These are phyloP conservation scores for Pleurotus pulmonarius DNA, from an alignment of 768 basidiomycete genomes.

Conservation along the genomic window DNA sequence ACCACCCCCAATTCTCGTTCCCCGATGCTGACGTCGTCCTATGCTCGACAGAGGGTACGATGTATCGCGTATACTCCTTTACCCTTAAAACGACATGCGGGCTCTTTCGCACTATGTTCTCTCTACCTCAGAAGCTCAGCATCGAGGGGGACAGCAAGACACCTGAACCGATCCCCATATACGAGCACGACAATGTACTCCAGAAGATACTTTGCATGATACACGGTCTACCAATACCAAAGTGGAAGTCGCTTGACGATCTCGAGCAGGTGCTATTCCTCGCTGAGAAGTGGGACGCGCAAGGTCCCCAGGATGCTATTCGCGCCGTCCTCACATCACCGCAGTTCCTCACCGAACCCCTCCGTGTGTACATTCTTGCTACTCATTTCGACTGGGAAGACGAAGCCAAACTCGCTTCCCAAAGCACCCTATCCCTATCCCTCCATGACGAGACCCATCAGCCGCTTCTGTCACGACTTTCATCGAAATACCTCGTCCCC, in stretches of 20 bases:
- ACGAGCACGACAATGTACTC: slow-evolving; percentile 41
- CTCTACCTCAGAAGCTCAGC: slow-evolving; percentile 15
- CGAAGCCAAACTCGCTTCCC: slow-evolving; percentile 53
- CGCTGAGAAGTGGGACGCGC: slow-evolving; percentile 72
- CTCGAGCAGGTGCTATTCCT: slow-evolving; percentile 53
- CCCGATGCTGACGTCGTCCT: slow-evolving; percentile 38
- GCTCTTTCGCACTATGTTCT: slow-evolving; percentile 58
- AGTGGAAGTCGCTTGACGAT: slow-evolving; percentile 45
- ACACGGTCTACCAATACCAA: slow-evolving; percentile 47
- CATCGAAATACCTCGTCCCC: slow-evolving; percentile 47
- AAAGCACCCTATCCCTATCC: slow-evolving; percentile 53
- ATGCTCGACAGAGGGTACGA: slow-evolving; percentile 34
- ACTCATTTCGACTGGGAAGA: slow-evolving; percentile 60
- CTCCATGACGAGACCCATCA: slow-evolving; percentile 39
- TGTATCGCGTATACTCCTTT: slow-evolving; percentile 40
- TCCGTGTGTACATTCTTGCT: slow-evolving; percentile 53
- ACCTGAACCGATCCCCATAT: slow-evolving; percentile 28
- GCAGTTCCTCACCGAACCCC: slow-evolving; percentile 40
- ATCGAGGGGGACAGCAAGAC: slow-evolving; percentile 3
- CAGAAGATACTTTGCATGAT: slow-evolving; percentile 56
- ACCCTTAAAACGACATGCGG: slow-evolving; percentile 36
- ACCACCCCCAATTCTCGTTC: slow-evolving; percentile 34
- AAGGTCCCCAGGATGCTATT: slow-evolving; percentile 53
- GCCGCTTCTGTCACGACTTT: slow-evolving; percentile 40
- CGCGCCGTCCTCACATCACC: slow-evolving; percentile 48